These are phyloP conservation scores for Yamadazyma dushanensis DNA, from an alignment of 1,139 yeast genomes.

Conservation along the genomic window DNA sequence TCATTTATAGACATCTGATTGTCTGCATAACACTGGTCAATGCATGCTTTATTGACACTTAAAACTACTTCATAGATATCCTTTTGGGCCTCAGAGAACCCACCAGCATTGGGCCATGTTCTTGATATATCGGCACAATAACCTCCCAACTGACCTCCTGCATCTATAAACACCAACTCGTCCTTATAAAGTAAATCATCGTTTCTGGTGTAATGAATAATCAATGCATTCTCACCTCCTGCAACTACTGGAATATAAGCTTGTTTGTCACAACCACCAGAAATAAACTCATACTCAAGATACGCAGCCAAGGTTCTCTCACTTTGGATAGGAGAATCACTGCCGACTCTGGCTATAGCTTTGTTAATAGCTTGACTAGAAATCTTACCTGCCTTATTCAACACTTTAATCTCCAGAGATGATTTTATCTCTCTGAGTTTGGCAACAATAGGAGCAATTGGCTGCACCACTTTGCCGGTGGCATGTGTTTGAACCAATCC, in stretches of 20 bases:
- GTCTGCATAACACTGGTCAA: constrained; percentile 59
- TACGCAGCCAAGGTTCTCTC: constrained; percentile 83
- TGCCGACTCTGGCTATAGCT: constrained; percentile 66
- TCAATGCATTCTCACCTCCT: constrained; percentile 81
- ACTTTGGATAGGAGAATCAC: constrained; percentile 48
- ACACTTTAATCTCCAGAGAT: constrained; percentile 67
- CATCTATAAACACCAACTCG: constrained; percentile 90
- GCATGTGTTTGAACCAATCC: constrained; percentile 12
- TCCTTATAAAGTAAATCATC: constrained; percentile 73
- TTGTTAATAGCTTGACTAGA: constrained; percentile 82
- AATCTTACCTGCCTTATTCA: constrained; percentile 81
- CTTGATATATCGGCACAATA: constrained; percentile 95
- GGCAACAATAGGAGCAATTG: constrained; percentile 52
- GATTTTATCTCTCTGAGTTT: constrained; percentile 71
- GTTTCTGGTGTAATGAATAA: constrained; percentile 88
- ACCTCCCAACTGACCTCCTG: constrained; percentile 92
- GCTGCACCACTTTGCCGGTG: constrained; percentile 36
- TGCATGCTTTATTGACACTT: constrained; percentile 77
- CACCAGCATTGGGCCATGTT: constrained; percentile 85
- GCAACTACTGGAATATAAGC: constrained; percentile 98
- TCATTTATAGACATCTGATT: constrained; percentile 64
- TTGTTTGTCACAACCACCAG: constrained; percentile 84
- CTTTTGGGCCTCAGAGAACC: constrained; percentile 73
- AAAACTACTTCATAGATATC: constrained; percentile 89
- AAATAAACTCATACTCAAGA: constrained; percentile 77